Evolutionary conservation across 352 stramenopile genomes (phyloP).

Genomic region (Phytopythium boreale): DNA sequence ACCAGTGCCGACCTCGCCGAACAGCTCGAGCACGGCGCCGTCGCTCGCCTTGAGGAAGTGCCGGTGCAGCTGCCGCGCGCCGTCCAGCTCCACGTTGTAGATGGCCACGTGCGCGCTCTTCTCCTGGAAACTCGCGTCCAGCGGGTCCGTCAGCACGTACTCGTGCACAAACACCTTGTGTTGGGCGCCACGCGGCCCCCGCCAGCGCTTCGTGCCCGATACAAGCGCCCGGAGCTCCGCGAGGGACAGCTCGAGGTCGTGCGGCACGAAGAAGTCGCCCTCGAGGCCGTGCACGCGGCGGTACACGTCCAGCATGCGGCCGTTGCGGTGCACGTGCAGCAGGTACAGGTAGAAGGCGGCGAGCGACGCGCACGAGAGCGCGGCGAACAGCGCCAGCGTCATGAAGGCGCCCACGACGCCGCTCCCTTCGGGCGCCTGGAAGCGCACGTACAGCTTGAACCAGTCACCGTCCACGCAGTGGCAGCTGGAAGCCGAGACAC

Average conservation of each 20-base stretch:
- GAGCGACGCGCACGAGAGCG: constrained; percentile 52
- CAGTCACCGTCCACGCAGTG: constrained; percentile 82
- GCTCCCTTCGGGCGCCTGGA: constrained; percentile 66
- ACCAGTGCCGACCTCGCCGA: constrained; percentile 48
- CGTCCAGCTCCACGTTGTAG: constrained; percentile 69
- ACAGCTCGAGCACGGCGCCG: constrained; percentile 86
- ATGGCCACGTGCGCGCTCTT: constrained; percentile 78
- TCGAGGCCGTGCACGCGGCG: constrained; percentile 71
- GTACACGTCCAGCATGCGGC: constrained; percentile 88
- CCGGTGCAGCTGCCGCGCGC: constrained; percentile 61
- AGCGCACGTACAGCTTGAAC: constrained; percentile 87
- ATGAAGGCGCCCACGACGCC: constrained; percentile 80
- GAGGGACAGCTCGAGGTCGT: constrained; percentile 83
- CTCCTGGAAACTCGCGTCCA: constrained; percentile 59
- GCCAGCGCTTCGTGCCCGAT: constrained; percentile 57
- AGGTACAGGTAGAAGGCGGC: constrained; percentile 75
- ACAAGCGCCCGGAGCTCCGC: constrained; percentile 72
- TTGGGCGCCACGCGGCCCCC: constrained; percentile 46
- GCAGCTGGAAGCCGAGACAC: constrained; percentile 36
- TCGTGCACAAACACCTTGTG: constrained; percentile 83
- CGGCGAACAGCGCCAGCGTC: constrained; percentile 71
- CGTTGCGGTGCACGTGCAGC: constrained; percentile 88
- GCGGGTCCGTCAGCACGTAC: constrained; percentile 71
- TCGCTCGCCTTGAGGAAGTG: constrained; percentile 87
- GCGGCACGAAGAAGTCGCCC: constrained; percentile 80